These are phyloP conservation scores for Lactifluus hygrophoroides DNA, from an alignment of 768 basidiomycete species.

Conservation along the genomic window DNA sequence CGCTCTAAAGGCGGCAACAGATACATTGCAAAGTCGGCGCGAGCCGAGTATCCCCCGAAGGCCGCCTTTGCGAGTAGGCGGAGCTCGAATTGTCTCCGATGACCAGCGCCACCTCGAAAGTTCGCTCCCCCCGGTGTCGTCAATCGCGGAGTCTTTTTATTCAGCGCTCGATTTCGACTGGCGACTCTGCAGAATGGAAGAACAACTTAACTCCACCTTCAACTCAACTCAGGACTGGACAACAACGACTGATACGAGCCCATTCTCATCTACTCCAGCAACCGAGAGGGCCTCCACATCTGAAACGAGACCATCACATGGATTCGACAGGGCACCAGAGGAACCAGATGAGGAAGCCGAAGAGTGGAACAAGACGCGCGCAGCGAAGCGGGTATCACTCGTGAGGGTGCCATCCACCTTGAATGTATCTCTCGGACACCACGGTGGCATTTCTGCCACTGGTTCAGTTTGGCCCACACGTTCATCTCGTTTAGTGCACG, in stretches of 20 bases:
- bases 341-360: slow-evolving; percentile 65
- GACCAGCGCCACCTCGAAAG: slow-evolving; percentile 8
- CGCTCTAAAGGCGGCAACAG: slow-evolving; percentile 67
- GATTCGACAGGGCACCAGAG: slow-evolving; percentile 39
- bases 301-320: slow-evolving; percentile 27
- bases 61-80: slow-evolving; percentile 13
- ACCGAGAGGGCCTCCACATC: neutral
- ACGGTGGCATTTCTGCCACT: neutral
- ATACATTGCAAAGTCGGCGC: slow-evolving; percentile 45
- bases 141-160: slow-evolving; percentile 52
- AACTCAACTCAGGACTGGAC: neutral
- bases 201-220: neutral
- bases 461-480: neutral
- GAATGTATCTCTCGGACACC: slow-evolving; percentile 26
- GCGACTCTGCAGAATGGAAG: slow-evolving; percentile 18
- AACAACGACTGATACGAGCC: neutral
- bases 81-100: slow-evolving; percentile 17
- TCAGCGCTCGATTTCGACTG: slow-evolving; percentile 51
- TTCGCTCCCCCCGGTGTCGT: slow-evolving; percentile 32
- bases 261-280: neutral
- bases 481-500: slow-evolving; percentile 1
- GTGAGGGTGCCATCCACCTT: slow-evolving; percentile 60
- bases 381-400: slow-evolving; percentile 77
- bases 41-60: slow-evolving; percentile 23
- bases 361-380: slow-evolving; percentile 79